phyloP scores from a whole-genome alignment of 192 early-diverging fungal species.

The Piromyces sp. region DNA sequence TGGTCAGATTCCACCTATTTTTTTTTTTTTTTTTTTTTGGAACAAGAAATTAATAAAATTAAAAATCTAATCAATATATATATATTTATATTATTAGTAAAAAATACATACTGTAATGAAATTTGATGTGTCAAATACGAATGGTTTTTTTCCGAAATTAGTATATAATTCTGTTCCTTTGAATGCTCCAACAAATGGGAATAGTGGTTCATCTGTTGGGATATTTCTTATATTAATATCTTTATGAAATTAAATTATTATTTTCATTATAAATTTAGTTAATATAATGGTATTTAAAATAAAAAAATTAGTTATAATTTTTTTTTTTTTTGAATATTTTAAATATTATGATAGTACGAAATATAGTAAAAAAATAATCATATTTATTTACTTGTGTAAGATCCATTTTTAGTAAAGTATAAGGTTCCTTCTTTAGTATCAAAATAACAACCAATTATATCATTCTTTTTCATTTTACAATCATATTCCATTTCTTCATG shows the following conservation, averaged over 20 bases:
- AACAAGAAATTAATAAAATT: no score
- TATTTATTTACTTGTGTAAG: background rate
- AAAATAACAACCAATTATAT: background rate
- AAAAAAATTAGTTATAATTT: no score
- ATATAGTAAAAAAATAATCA: no score
- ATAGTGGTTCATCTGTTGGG: background rate
- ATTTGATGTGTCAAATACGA: background rate
- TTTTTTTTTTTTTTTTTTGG: no score
- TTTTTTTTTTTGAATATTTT: no score
- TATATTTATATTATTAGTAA: no score
- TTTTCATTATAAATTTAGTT: no score
- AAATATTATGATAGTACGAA: no score
- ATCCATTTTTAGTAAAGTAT: background rate
- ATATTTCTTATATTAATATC: background rate
- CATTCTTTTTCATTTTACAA: background rate
- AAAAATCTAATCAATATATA: no score
- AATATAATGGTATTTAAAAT: no score
- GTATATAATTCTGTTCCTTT: background rate
- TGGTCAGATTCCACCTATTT: no score
- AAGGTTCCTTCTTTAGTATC: background rate
- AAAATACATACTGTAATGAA: background rate
- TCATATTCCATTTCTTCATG: background rate
- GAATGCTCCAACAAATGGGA: background rate
- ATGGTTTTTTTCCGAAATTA: background rate
- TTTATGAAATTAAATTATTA: background rate